These are phyloP conservation scores for Salvia rosmarinus DNA, from an alignment of 257 asterid genomes.

Conservation along the genomic window DNA sequence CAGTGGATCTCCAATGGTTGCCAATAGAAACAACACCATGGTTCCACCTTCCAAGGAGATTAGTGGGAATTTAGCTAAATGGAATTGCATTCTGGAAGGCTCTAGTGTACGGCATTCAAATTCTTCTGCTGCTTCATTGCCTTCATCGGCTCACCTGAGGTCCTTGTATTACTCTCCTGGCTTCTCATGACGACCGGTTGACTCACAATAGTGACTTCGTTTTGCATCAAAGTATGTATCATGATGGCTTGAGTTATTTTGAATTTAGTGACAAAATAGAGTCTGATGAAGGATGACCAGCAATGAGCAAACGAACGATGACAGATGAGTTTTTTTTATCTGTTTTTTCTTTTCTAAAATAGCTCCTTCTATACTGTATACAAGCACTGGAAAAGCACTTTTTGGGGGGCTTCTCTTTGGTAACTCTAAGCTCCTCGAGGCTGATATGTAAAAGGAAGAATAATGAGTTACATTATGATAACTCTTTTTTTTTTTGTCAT, in stretches of 20 bases:
- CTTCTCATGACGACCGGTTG: constrained; percentile 31
- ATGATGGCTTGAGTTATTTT: background rate
- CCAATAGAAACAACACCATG: constrained; percentile 37
- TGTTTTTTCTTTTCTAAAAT: too few relatives aligned
- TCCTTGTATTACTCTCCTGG: constrained; percentile 43
- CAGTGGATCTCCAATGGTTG: constrained; percentile 39
- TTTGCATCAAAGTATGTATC: too few relatives aligned
- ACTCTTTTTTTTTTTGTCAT: background rate
- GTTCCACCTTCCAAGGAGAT: constrained; percentile 38
- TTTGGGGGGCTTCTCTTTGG: constrained; percentile 32
- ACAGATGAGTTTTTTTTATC: too few relatives aligned
- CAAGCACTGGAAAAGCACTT: constrained; percentile 31
- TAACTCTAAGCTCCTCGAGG: constrained; percentile 26
- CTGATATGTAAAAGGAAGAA: constrained; percentile 37
- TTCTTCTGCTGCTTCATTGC: constrained; percentile 39
- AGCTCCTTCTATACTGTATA: constrained; percentile 34
- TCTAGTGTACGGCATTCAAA: constrained; percentile 22
- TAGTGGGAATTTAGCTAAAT: constrained; percentile 38
- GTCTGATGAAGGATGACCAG: constrained; percentile 34
- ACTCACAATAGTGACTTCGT: background rate
- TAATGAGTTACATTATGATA: constrained; percentile 37
- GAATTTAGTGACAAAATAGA: constrained; percentile 25
- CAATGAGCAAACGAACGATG: too few relatives aligned
- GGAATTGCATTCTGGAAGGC: constrained; percentile 49
- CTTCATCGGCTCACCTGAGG: constrained; percentile 39